Evolutionary conservation across 75 land plant genomes (phyloP), one percentile per base, ranked within the genome.

Genomic region (Azolla pinnata): DNA sequence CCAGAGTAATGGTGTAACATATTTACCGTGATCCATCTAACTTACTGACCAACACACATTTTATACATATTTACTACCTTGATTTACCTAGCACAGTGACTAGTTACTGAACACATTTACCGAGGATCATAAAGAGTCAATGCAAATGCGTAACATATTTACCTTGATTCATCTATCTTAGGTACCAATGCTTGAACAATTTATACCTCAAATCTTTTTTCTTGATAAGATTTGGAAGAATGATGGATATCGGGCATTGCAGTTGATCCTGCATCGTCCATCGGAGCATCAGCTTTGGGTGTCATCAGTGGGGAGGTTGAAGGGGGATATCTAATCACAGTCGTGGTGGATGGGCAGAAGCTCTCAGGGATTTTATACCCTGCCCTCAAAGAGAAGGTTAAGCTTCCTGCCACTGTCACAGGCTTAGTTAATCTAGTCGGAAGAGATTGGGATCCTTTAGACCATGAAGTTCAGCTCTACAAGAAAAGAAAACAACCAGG

Each of bases 231-330:
- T n/a, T n/a, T n/a, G n/a, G n/a, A n/a, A n/a, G n/a, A n/a, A n/a
- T n/a, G n/a, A 7, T 14, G 49, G 49, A n/a, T n/a, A n/a, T 23
- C 17, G 49, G 4, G 49, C 23, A 46, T 46, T 46, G 14, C 49
- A 59, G 68, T 70, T 31, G 74, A 75, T 70, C 74, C 68, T 48
- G 67, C 67, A 17, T 24, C 45, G 29, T 38, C 66, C 5, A 50
- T 74, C 23, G 76, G 76, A 32, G 25, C 35, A 2, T 29, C 33
- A 0, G 72, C 61, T 1, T 62, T 66, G 19, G 76, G 76, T 16
- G 44, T 66, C 25, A 74, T 74, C 45, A 58, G 62, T 54, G 72
- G 59, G 33, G 68, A 74, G 60, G 54, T 68, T 52, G 76, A 74
- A 29, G 34, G 57, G 42, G 76, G 76, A 0, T 74, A 74, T 54